Evolutionary conservation across 2,329 filamentous ascomycete species (phyloP), one percentile per base, ranked within the genome.

Genomic region (Dactylella cylindrospora): DNA sequence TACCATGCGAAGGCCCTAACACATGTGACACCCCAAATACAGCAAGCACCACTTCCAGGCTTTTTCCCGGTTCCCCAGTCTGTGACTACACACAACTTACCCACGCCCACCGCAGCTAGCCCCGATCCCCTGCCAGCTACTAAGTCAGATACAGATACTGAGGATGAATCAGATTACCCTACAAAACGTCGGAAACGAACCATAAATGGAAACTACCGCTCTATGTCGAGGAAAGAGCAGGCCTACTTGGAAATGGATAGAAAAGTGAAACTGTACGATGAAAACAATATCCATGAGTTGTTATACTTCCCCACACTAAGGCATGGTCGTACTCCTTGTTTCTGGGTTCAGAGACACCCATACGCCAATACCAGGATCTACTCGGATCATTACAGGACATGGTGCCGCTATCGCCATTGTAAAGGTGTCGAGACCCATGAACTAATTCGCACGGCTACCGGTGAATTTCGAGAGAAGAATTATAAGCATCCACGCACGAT

Each of bases 401-500:
- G 59, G 59, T 64, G 59, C 26, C 59, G 52, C 4, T 64, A 64
- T 26, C 52, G 51, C 13, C 45, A 57, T 10, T 64, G 59, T 32
- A 64, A 43, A 20, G 59, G 59, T 13, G 40, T 64, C 3, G 59
- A 64, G 36, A 64, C 59, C 1, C 6, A 44, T n/a, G 50, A 55
- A 29, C 12, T 57, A 19, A 64, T 64, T 10, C 44, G 50, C 8
- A 64, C 50, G 5, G 44, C 57, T 7, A 40, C 22, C 3, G 59
- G 59, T 2, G 59, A 64, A n/a, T 10, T 64, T 32, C 25, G 33
- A 9, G 52, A 64, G 31, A 64, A 64, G 46, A 64, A 64, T 22
- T 64, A 64, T 19, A 64, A 64, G 19, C 52, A 62, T 26, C 59
- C 59, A 7, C 51, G 59, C 5, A 64, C 59, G 8, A 57, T 64